Base-by-base conservation (phyloP, 805 yeast species). In the Metschnikowia chrysomelidarum region DNA sequence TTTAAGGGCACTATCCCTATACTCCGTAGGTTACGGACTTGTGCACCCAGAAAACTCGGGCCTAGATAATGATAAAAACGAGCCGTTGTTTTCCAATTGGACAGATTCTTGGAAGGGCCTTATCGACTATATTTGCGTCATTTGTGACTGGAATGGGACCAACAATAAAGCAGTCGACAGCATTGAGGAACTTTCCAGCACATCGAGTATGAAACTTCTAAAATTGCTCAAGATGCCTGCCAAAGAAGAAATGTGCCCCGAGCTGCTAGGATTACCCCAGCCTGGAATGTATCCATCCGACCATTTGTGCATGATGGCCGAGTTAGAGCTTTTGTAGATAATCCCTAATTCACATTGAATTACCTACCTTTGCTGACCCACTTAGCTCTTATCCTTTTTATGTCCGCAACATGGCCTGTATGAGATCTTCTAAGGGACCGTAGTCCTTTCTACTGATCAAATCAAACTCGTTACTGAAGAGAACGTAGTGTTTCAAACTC, bases 61-160 rank as follows among this genome's bases (percentile, higher is more conserved):
- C 1, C 30, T 67, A 4, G 83, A 80, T 46, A 80, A 80, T 43
- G 76, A 71, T 18, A 62, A 78, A 38, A 71, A 76, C 31, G 98
- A 93, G 57, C 97, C 98, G 0, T 69, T 69, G 34, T 87, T 87
- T 46, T 87, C 96, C 1, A 91, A 93, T 53, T 91, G 97, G 97
- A 95, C 96, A 0, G 83, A 82, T 51, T 59, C 84, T 0, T 91
- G 96, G 94, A 71, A 87, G 38, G 98, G 95, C 0, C 63, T 88
- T 19, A 58, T 93, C 23, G 98, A 93, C 54, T 93, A 93, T 54
- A 78, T 91, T 8, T 83, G 87, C 41, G 70, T 79, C 6, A 54
- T 87, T 11, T 67, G 69, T 19, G 55, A 59, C 0, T 81, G 88
- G 87, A 44, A 56, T 18, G 34, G 25, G 4, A 61, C 67, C 32